phyloP scores from a whole-genome alignment of 2,329 filamentous ascomycete genomes.

The Anisogramma anomala region DNA sequence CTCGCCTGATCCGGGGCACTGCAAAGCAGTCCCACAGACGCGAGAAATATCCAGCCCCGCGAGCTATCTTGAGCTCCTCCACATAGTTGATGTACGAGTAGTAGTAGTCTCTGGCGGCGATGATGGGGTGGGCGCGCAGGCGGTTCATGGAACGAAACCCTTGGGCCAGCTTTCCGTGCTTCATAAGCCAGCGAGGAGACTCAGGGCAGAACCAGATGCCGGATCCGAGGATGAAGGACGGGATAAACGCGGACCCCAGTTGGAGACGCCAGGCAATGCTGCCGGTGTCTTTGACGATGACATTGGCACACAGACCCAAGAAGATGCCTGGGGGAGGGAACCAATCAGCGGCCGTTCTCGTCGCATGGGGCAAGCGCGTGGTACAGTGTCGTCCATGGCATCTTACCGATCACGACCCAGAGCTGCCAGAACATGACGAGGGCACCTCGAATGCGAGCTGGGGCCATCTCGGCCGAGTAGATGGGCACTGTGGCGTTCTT shows the following conservation, averaged over 20 bases:
- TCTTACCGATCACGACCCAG: constrained; percentile 12
- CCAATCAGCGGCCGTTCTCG: neutral
- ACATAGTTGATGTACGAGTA: constrained; percentile 52
- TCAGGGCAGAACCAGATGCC: constrained; percentile 57
- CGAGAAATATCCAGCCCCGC: constrained; percentile 43
- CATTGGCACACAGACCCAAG: constrained; percentile 49
- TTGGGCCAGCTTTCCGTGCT: constrained; percentile 49
- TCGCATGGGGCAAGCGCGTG: too few species aligned
- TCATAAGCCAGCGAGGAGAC: constrained; percentile 54
- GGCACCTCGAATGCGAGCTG: constrained; percentile 10
- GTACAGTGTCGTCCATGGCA: too few species aligned
- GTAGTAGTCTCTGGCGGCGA: constrained; percentile 51
- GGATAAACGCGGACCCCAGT: constrained; percentile 51
- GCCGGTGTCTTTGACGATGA: constrained; percentile 41
- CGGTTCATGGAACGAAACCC: constrained; percentile 45
- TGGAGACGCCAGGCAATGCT: constrained; percentile 49
- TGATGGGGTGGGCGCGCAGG: constrained; percentile 43
- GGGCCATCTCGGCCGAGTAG: constrained; percentile 13
- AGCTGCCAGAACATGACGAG: constrained; percentile 15
- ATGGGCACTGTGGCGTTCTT: constrained; percentile 13
- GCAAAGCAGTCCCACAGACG: constrained; percentile 57
- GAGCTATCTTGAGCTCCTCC: constrained; percentile 30
- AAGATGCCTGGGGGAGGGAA: constrained; percentile 32
- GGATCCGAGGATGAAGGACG: constrained; percentile 43
- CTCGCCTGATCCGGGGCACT: constrained; percentile 56